phyloP scores from a whole-genome alignment of 1,139 yeast species.

The Scheffersomyces parashehatae region DNA sequence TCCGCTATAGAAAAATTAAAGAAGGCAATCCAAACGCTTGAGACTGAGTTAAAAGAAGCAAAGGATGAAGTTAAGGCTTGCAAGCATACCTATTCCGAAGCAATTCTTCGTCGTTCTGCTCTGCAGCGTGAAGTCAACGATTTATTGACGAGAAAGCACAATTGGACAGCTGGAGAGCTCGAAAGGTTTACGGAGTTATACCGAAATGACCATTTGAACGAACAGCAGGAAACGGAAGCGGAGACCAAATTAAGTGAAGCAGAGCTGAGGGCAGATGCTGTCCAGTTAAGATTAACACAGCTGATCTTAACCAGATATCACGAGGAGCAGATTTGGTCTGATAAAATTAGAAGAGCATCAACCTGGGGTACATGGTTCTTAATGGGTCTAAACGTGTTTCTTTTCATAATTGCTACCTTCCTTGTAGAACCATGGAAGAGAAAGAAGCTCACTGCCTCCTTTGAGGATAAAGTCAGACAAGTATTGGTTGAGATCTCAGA shows the following conservation, averaged over 20 bases:
- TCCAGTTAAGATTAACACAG: slow-evolving; percentile 68
- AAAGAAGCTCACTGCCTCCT: slow-evolving; percentile 71
- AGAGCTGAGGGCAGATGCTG: slow-evolving; percentile 68
- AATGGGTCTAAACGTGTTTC: slow-evolving; percentile 80
- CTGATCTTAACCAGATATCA: slow-evolving; percentile 87
- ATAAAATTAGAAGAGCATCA: slow-evolving; percentile 87
- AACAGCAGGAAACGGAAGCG: slow-evolving; percentile 57
- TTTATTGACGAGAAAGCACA: slow-evolving; percentile 77
- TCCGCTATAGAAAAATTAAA: slow-evolving; percentile 76
- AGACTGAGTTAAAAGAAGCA: slow-evolving; percentile 47
- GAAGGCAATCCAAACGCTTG: slow-evolving; percentile 54
- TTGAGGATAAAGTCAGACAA: slow-evolving; percentile 73
- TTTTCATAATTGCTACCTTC: slow-evolving; percentile 80
- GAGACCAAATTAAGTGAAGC: slow-evolving; percentile 51
- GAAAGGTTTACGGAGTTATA: slow-evolving; percentile 83
- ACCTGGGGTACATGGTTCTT: slow-evolving; percentile 96
- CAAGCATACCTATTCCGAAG: slow-evolving; percentile 58
- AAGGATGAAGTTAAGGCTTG: slow-evolving; percentile 51
- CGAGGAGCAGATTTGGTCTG: slow-evolving; percentile 98
- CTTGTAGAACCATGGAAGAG: slow-evolving; percentile 96
- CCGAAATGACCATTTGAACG: slow-evolving; percentile 77
- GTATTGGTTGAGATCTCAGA: slow-evolving; percentile 41
- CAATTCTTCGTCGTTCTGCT: slow-evolving; percentile 63
- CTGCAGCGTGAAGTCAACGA: slow-evolving; percentile 90
- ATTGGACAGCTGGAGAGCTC: slow-evolving; percentile 77